phyloP scores from a whole-genome alignment of 2,329 filamentous ascomycete species.

The Fusarium veterinarium region DNA sequence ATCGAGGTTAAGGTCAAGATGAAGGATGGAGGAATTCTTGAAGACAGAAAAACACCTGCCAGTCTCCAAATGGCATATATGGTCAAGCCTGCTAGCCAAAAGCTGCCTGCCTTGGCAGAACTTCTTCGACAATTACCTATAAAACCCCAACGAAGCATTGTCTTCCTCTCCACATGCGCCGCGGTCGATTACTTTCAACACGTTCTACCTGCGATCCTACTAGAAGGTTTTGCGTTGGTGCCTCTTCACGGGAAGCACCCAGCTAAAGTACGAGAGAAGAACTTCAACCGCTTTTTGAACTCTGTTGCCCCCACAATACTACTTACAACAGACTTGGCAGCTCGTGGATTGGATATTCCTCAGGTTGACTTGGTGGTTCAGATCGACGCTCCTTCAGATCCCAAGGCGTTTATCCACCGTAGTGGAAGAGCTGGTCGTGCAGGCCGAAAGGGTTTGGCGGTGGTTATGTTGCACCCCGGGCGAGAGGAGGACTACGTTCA shows the following conservation, averaged over 20 bases:
- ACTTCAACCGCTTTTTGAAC: slow-evolving; percentile 83
- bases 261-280: slow-evolving; percentile 86
- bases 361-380: slow-evolving; percentile 92
- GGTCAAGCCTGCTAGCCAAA: slow-evolving; percentile 79
- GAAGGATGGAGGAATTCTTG: slow-evolving; percentile 71
- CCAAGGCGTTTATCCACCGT: slow-evolving; percentile 95
- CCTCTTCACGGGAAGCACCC: slow-evolving; percentile 94
- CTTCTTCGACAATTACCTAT: slow-evolving; percentile 78
- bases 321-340: slow-evolving; percentile 91
- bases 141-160: slow-evolving; percentile 83
- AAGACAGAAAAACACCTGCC: slow-evolving; percentile 90
- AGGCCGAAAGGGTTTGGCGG: slow-evolving; percentile 83
- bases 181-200: slow-evolving; percentile 94
- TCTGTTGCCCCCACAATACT: slow-evolving; percentile 82
- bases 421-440: slow-evolving; percentile 91
- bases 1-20: slow-evolving; percentile 92
- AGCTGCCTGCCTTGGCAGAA: slow-evolving; percentile 78
- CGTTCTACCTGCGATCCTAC: slow-evolving; percentile 79
- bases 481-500: slow-evolving; percentile 90
- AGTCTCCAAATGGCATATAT: slow-evolving; percentile 94
- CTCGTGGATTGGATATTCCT: slow-evolving; percentile 90
- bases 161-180: slow-evolving; percentile 94
- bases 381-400: slow-evolving; percentile 83
- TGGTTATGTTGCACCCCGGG: slow-evolving; percentile 87
- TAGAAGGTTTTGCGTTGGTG: slow-evolving; percentile 74